These are phyloP conservation scores for Mucor ambiguus DNA, from an alignment of 371 early-diverging fungal species.

Conservation along the genomic window DNA sequence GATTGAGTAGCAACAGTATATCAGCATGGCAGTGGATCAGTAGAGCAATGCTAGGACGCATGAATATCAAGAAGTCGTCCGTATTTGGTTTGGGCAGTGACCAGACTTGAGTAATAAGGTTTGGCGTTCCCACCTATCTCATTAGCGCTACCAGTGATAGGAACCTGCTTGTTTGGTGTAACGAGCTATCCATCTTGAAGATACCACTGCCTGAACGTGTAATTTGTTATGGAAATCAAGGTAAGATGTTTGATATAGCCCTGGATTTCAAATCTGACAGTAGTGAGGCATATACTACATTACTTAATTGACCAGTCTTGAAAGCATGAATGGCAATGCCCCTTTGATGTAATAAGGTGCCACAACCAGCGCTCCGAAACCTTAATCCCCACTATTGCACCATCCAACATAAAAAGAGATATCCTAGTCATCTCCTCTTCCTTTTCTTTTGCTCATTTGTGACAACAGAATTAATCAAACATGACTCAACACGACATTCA, in stretches of 20 bases:
- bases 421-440: neutral
- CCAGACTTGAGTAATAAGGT: neutral
- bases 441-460: neutral
- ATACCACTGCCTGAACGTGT: neutral
- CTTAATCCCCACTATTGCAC: neutral
- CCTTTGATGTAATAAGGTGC: neutral
- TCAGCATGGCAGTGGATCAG: neutral
- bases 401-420: conserved; percentile 6
- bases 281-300: neutral
- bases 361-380: conserved; percentile 1
- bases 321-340: neutral
- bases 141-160: neutral
- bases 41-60: neutral
- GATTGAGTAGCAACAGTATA: neutral
- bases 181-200: neutral
- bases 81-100: neutral
- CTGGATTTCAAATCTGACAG: neutral
- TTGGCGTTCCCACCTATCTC: neutral
- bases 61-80: neutral
- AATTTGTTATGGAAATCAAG: neutral
- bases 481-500: conserved; percentile 34
- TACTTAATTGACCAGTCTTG: neutral
- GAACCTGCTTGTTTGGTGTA: neutral
- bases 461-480: neutral
- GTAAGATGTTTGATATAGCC: neutral